These are phyloP conservation scores for Abrus pulchellus DNA, from an alignment of 306 rosid species.

Conservation along the genomic window DNA sequence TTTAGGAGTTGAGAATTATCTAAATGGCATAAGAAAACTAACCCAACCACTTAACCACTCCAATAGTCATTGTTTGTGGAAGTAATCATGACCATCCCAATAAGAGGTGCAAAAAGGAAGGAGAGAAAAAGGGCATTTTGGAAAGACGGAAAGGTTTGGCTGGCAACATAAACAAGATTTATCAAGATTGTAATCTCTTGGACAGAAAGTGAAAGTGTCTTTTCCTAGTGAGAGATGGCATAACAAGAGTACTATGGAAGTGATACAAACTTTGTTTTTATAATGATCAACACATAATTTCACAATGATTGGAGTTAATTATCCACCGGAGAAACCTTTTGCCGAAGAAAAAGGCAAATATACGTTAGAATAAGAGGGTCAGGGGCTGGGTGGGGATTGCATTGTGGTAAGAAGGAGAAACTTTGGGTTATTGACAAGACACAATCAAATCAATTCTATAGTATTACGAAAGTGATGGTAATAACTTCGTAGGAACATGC, in stretches of 20 bases:
- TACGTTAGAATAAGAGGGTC: background rate
- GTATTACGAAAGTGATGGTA: constrained; percentile 1
- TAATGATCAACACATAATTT: constrained; percentile 50
- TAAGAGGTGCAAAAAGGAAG: background rate
- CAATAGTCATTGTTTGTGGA: constrained; percentile 52
- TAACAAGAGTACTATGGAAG: constrained; percentile 16
- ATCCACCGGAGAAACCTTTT: constrained; percentile 46
- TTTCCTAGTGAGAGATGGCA: constrained; percentile 36
- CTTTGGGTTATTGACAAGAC: constrained; percentile 45
- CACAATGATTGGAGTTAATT: constrained; percentile 54
- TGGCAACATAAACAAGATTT: constrained; percentile 34
- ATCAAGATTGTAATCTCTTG: constrained; percentile 44
- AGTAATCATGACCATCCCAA: constrained; percentile 54
- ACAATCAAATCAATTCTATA: constrained; percentile 13
- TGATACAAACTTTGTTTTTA: constrained; percentile 20
- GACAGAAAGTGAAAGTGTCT: constrained; percentile 49
- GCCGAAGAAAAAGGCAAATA: constrained; percentile 36
- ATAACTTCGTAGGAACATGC: constrained; percentile 2
- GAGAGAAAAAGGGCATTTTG: constrained; percentile 37
- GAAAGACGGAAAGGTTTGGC: constrained; percentile 50
- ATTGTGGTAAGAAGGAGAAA: constrained; percentile 19
- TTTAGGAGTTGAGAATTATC: constrained; percentile 26
- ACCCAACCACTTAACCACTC: constrained; percentile 49
- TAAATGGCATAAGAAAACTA: constrained; percentile 41
- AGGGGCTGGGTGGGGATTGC: constrained; percentile 8